Conservation (phyloP, 2,329 filamentous ascomycete genomes). For the Arthrobotrys sphaeroides region DNA sequence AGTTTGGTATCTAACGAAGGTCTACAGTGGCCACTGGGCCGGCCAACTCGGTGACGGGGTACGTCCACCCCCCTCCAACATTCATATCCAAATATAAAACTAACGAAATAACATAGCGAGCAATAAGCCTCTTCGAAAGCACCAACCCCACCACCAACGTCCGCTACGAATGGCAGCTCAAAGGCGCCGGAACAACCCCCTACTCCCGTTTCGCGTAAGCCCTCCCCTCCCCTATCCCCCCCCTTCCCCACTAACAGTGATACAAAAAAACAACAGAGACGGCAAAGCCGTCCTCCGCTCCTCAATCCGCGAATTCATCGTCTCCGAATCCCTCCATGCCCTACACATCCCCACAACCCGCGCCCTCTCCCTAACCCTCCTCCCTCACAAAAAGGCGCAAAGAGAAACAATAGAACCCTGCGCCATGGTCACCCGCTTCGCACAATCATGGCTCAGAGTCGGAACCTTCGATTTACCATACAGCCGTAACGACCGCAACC, state of each 20-base stretch:
- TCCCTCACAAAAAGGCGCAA: slow-evolving; percentile 76
- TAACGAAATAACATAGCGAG: slow-evolving; percentile 66
- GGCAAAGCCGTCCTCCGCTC: slow-evolving; percentile 92
- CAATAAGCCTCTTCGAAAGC: slow-evolving; percentile 91
- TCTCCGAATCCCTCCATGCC: slow-evolving; percentile 86
- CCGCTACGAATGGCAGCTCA: slow-evolving; percentile 90
- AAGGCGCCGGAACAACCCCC: slow-evolving; percentile 90
- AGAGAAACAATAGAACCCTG: slow-evolving; percentile 87
- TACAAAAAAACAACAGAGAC: slow-evolving; percentile 64
- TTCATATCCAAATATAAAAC: not conserved
- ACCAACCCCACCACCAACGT: slow-evolving; percentile 76
- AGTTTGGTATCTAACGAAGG: no score
- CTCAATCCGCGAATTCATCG: slow-evolving; percentile 92
- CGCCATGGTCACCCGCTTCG: slow-evolving; percentile 90
- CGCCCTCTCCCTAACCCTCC: slow-evolving; percentile 80
- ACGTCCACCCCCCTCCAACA: slow-evolving; percentile 49
- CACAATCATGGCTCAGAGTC: slow-evolving; percentile 87
- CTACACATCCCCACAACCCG: slow-evolving; percentile 86
- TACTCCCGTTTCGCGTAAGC: slow-evolving; percentile 85
- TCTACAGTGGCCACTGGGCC: slow-evolving; percentile 80
- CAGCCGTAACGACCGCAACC: slow-evolving; percentile 77
- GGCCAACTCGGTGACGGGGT: slow-evolving; percentile 91
- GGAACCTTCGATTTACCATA: slow-evolving; percentile 96
- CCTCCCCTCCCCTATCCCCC: not conserved
- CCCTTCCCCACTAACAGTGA: not conserved